Evolutionary conservation across 208 protist species (phyloP), one percentile per base, ranked within the genome.

Genomic region (Trypanosoma grayi): DNA sequence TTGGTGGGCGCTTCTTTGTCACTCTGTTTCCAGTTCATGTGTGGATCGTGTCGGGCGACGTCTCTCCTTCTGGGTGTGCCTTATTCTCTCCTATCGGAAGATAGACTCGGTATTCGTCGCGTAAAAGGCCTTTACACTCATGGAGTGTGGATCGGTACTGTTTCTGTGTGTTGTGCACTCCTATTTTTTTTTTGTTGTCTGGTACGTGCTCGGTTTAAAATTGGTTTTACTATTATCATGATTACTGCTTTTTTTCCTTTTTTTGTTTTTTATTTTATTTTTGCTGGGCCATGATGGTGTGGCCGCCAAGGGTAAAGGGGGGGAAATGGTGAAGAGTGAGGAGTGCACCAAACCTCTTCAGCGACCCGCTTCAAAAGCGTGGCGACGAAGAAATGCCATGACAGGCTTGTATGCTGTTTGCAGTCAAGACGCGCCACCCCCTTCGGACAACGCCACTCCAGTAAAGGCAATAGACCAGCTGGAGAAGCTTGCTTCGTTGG

Each of bases 371-470:
- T 10, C 14, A 39, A 37, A 20, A 18, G 14, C 14, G 39, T 18
- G 39, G 11, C 39, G 10, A 14, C 39, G 11, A 3, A 43, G 20
- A 14, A 14, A 43, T 10, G 6, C 10, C 39, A n/a, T 22, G 6
- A 18, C 57, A 28, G 57, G 57, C 9, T 31, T 62, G 6, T 62
- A 62, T 22, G 43, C 57, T 39, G 2, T 52, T 62, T 31, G 14
- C 7, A 39, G 11, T 53, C 18, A 18, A n/a, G 6, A 4, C 4
- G 47, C 34, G 28, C 41, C 50, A 46, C 34, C 28, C 22, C 9
- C 45, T 10, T 5, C 34, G 8, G 8, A 18, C 13, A 27, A 18
- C 22, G 50, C 37, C 18, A 52, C 0, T 0, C 2, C 3, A 16
- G 34, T 20, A 10, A 20, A 6, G n/a, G 16, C 37, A 20, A 44